Evolutionary conservation across 2,329 filamentous ascomycete species (phyloP), one percentile per base, ranked within the genome.

Genomic region (Cryphonectria parasitica): DNA sequence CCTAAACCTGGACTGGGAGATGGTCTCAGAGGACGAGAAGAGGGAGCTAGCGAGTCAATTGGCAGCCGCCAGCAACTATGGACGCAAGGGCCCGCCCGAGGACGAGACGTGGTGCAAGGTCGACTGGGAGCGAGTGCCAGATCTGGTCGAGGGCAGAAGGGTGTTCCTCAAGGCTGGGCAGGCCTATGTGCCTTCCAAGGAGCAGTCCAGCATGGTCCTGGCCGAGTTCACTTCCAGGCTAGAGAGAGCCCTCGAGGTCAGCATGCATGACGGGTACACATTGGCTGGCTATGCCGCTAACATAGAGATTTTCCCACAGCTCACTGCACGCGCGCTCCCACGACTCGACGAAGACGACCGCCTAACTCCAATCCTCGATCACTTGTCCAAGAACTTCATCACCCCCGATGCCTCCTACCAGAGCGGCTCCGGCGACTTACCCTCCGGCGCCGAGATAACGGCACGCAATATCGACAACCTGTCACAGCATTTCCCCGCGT

Each of bases 321-420:
- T 97, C 69, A 98, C 96, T 10, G 91, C 94, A n/a, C 91, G 95
- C 68, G 94, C 94, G 0, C 86, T 98, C 4, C 96, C 96, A 0
- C 91, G 95, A 15, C 88, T 99, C 49, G 96, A 99, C 78, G 96
- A 99, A 84, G 96, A 99, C 79, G 95, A 98, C 80, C 92, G 96
- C 62, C 88, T 99, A 7, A 87, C 86, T 0, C 88, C 88, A 0
- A 89, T 89, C 72, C 85, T 90, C 31, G 82, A 89, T 75, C 88
- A 99, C 78, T 88, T 99, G n/a, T 96, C 94, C 72, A 95, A 97
- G 80, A 97, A 95, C 79, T 99, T 99, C 80, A 91, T 93, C 75
- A 94, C 95, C 0, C 96, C 96, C 1, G 95, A 98, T 77, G 90
- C 94, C 10, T 89, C 90, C 17, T 97, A 97, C 83, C 88, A 88